phyloP scores from a whole-genome alignment of 495 filamentous ascomycete genomes.

The Penicillium ochrochloron region DNA sequence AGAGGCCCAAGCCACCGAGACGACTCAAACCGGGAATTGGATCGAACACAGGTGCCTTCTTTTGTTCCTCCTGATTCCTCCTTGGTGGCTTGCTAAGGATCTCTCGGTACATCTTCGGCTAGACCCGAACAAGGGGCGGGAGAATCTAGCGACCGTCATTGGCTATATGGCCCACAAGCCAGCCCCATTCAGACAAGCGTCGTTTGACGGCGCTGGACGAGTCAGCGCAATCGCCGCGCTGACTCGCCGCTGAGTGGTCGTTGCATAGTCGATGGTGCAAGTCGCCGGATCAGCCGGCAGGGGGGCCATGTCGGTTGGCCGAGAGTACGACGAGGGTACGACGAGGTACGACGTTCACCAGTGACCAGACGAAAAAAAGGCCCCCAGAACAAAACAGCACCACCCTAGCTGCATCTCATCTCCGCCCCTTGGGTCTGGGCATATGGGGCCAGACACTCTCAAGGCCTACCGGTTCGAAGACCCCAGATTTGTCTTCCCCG shows the following conservation, averaged over 20 bases:
- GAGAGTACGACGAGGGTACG: conserved; percentile 5
- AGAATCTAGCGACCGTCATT: background rate
- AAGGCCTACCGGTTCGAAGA: background rate
- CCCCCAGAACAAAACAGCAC: background rate
- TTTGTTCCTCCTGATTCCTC: background rate
- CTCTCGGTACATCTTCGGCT: conserved; percentile 14
- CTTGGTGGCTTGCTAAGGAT: background rate
- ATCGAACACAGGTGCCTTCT: conserved; percentile 7
- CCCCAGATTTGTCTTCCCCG: conserved; percentile 28
- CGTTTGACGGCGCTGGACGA: conserved; percentile 5
- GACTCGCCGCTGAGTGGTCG: background rate
- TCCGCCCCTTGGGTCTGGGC: background rate
- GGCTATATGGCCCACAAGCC: background rate
- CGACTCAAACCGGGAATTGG: conserved; percentile 4
- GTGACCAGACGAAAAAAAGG: background rate
- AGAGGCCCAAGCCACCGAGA: background rate
- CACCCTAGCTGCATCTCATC: conserved; percentile 7
- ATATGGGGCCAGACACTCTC: background rate
- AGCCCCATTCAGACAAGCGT: conserved; percentile 5
- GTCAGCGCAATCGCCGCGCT: background rate
- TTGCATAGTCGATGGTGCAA: background rate
- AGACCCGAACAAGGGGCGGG: conserved; percentile 24
- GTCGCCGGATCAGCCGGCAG: conserved; percentile 23
- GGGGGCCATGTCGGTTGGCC: conserved; percentile 11
- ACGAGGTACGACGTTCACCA: background rate